Evolutionary conservation across 2,329 filamentous ascomycete genomes (phyloP), one percentile per base, ranked within the genome.

Genomic region (Cytospora chrysosperma): DNA sequence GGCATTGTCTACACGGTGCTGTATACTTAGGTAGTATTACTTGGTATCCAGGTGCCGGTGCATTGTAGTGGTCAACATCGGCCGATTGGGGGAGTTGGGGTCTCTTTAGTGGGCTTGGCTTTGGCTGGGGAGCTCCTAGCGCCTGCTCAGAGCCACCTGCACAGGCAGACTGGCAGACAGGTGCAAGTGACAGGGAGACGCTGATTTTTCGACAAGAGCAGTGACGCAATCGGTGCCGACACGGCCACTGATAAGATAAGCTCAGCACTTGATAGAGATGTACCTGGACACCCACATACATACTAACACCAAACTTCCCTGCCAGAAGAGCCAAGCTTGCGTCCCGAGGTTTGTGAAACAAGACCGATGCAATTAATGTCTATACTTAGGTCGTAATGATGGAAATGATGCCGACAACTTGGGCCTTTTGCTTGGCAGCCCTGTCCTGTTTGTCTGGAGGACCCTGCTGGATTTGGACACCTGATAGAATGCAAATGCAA

Each of bases 211-310:
- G 49, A 49, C 43, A 37, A 52, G 60, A 52, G 32, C 27, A 53
- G 60, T 62, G 60, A 62, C 60, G 60, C 54, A 62, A 21, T 58
- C 61, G 43, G 61, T 27, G 52, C 61, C 54, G 54, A 53, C 30
- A 30, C 54, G 47, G 47, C 49, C 49, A 54, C 56, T 43, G 61
- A 63, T 63, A 55, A 63, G 50, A 58, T 63, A 63, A 59, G 56
- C 50, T 55, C 21, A 24, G 6, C 51, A 27, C 34, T 19, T 19
- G 37, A 8, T 17, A 3, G 17, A 47, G 17, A 24, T n/a, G 21
- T 24, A 8, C 17, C 10, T 4, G 1, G 10, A 32, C n/a, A 26
- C 24, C 21, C n/a, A 17, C 19, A 47, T n/a, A 2, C 10, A 24
- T 5, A n/a, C 17, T 15, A n/a, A n/a, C n/a, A n/a, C n/a, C n/a